Evolutionary conservation across 495 filamentous ascomycete genomes (phyloP).

Genomic region (Lentithecium fluviatile): DNA sequence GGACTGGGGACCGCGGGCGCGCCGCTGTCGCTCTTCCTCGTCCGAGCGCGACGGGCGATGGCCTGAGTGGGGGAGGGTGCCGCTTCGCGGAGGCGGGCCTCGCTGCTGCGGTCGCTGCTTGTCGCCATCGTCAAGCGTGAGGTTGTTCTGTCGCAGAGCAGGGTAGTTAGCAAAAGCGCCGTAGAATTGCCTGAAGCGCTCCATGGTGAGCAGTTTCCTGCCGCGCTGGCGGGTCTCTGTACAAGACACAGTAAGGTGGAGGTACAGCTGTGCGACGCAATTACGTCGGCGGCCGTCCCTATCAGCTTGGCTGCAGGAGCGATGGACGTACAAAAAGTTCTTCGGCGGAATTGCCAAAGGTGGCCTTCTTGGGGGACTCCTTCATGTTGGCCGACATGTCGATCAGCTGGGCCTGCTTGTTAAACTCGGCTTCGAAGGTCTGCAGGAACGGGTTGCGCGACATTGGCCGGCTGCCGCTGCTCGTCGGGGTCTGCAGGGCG

Average conservation of each 20-base stretch:
- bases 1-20: conserved; percentile 36
- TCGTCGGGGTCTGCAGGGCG: conserved; percentile 46
- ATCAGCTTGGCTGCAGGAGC: conserved; percentile 14
- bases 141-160: conserved; percentile 39
- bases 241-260: not conserved
- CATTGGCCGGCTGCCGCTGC: conserved; percentile 60
- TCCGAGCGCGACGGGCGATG: conserved; percentile 39
- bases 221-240: not conserved
- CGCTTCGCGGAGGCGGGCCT: conserved; percentile 30
- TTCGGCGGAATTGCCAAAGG: conserved; percentile 63
- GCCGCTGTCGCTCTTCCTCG: conserved; percentile 46
- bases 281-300: conserved; percentile 15
- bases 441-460: conserved; percentile 95
- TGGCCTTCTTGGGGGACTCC: conserved; percentile 49
- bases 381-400: conserved; percentile 53
- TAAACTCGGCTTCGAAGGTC: conserved; percentile 53
- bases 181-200: conserved; percentile 38
- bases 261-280: conserved; percentile 23
- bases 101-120: conserved; percentile 14
- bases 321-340: conserved; percentile 81
- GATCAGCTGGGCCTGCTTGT: conserved; percentile 38
- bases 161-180: conserved; percentile 45
- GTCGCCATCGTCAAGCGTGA: conserved; percentile 38
- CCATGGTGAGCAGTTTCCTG: conserved; percentile 25
- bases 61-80: conserved; percentile 31